These are phyloP conservation scores for Ceriops tagal DNA, from an alignment of 345 rosid species.

Conservation along the genomic window DNA sequence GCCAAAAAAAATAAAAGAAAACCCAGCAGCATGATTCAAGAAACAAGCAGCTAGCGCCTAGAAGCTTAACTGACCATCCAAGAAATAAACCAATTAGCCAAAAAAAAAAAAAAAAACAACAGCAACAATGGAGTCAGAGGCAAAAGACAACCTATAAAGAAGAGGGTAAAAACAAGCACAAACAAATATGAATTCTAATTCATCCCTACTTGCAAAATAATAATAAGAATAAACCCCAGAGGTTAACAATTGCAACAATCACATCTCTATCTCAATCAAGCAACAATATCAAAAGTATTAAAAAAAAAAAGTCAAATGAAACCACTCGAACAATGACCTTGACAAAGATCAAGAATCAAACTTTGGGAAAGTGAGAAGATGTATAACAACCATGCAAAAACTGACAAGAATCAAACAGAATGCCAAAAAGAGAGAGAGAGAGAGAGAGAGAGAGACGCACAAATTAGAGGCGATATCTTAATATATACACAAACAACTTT, in stretches of 20 bases:
- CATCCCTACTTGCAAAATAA: neutral
- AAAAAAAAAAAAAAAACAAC: constrained; percentile 8
- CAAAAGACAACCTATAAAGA: neutral
- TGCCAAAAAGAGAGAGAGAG: neutral
- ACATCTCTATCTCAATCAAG: neutral
- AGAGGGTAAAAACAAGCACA: neutral
- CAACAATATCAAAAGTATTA: neutral
- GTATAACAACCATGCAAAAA: constrained; percentile 1
- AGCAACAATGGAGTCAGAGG: neutral
- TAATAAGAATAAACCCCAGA: neutral
- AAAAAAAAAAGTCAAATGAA: too few species aligned
- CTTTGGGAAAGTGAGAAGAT: neutral
- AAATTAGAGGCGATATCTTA: neutral
- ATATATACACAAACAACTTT: neutral
- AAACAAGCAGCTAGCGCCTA: neutral
- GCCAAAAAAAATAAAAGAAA: neutral
- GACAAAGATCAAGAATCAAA: neutral
- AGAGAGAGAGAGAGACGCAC: neutral
- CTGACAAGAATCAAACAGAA: neutral
- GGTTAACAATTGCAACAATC: neutral
- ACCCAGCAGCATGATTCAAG: neutral
- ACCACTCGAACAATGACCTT: neutral
- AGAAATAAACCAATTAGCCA: neutral
- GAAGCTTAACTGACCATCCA: neutral
- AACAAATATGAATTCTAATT: neutral